A percentile compares a stretch with the other conserved stretches of the same genome.
Evolutionary conservation across 768 basidiomycete genomes (phyloP).

Genomic region (Pisolithus marmoratus): DNA sequence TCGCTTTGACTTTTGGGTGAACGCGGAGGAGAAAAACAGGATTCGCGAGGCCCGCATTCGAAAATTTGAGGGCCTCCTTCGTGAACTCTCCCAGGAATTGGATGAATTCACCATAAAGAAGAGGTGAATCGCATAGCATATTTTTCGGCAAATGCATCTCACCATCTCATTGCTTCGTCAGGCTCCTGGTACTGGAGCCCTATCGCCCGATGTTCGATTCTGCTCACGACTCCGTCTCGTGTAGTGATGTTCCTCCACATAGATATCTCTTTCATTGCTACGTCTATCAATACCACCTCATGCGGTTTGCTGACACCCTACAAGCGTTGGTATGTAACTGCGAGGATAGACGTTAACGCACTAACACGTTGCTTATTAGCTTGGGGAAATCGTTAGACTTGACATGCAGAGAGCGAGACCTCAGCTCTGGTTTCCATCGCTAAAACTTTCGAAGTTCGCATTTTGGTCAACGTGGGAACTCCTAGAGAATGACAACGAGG

Average conservation of each 20-base stretch:
- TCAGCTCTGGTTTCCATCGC: constrained; percentile 54
- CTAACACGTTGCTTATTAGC: constrained; percentile 30
- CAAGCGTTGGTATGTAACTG: constrained; percentile 29
- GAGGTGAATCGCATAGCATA: constrained; percentile 34
- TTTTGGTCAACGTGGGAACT: constrained; percentile 42
- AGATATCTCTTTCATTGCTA: constrained; percentile 70
- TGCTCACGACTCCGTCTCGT: constrained; percentile 18
- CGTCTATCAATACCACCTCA: constrained; percentile 57
- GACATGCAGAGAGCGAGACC: constrained; percentile 40
- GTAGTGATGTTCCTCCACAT: constrained; percentile 50
- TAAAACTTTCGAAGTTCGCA: constrained; percentile 28
- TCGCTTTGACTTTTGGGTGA: constrained; percentile 34
- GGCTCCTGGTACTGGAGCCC: constrained; percentile 48
- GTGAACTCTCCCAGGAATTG: constrained; percentile 32
- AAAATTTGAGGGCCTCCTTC: constrained; percentile 32
- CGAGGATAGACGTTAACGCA: neutral
- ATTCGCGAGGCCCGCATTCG: constrained; percentile 30
- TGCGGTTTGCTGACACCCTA: constrained; percentile 31
- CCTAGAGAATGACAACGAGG: constrained; percentile 36
- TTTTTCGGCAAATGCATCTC: neutral
- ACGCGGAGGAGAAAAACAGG: constrained; percentile 23
- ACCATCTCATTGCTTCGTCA: constrained; percentile 27
- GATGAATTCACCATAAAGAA: constrained; percentile 44
- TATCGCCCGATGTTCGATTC: constrained; percentile 49
- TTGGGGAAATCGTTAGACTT: constrained; percentile 50